Evolutionary conservation across 108 stramenopile species (phyloP).

Genomic region (Pseudonitzschia pungens): DNA sequence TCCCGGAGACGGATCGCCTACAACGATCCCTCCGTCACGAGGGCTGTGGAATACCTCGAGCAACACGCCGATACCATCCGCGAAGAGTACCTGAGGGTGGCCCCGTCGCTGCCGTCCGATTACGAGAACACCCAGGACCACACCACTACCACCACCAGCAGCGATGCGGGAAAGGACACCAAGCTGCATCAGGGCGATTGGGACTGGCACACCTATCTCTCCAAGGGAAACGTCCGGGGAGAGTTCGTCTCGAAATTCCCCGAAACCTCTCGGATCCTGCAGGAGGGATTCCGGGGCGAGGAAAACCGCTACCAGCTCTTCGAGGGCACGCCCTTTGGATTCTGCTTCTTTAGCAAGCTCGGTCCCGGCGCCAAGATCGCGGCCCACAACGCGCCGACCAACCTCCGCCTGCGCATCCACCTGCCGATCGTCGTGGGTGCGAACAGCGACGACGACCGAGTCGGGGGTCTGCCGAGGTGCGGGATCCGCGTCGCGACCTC

Average conservation of each 20-base stretch:
- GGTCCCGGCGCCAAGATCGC: slow-evolving; percentile 63
- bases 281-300: slow-evolving; percentile 40
- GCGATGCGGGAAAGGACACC: slow-evolving; percentile 31
- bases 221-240: slow-evolving; percentile 57
- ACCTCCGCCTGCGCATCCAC: slow-evolving; percentile 92
- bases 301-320: slow-evolving; percentile 24
- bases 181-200: slow-evolving; percentile 63
- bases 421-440: slow-evolving; percentile 81
- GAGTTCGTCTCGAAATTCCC: slow-evolving; percentile 70
- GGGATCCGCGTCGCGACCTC: slow-evolving; percentile 92
- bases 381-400: slow-evolving; percentile 92
- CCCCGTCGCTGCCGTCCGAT: slow-evolving; percentile 51
- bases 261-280: slow-evolving; percentile 59
- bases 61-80: slow-evolving; percentile 50
- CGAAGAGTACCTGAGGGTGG: slow-evolving; percentile 60
- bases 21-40: slow-evolving; percentile 67
- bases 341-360: slow-evolving; percentile 86
- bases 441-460: slow-evolving; percentile 14
- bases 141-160: too few relatives aligned
- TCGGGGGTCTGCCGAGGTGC: slow-evolving; percentile 40
- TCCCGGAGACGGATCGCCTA: slow-evolving; percentile 55
- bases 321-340: slow-evolving; percentile 82
- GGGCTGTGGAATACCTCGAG: slow-evolving; percentile 70
- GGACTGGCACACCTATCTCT: slow-evolving; percentile 91
- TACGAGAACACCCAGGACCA: slow-evolving; percentile 53